Evolutionary conservation across 176 grass and related monocot genomes (phyloP).

Genomic region (Zea luxurians): DNA sequence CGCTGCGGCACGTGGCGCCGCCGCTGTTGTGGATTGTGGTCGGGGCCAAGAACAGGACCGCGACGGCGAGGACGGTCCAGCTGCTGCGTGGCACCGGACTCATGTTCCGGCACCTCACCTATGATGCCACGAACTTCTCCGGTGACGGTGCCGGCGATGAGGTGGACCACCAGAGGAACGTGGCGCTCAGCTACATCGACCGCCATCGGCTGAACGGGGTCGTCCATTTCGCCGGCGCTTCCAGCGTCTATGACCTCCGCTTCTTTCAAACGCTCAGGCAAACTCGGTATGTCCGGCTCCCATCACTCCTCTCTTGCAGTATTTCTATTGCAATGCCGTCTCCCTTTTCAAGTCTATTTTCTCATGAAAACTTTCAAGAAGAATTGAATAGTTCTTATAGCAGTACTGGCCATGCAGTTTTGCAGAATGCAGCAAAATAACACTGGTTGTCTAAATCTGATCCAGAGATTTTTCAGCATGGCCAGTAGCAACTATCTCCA

Average conservation of each 20-base stretch:
- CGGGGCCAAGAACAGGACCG: slow-evolving; percentile 34
- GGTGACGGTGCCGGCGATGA: neutral
- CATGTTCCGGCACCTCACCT: slow-evolving; percentile 67
- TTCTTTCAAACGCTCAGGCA: slow-evolving; percentile 59
- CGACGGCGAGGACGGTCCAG: slow-evolving; percentile 28
- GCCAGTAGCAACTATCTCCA: slow-evolving; percentile 45
- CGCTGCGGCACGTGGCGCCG: slow-evolving; percentile 46
- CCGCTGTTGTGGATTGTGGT: slow-evolving; percentile 66
- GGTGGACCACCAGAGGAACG: slow-evolving; percentile 43
- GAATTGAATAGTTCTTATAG: neutral
- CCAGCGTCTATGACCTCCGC: slow-evolving; percentile 48
- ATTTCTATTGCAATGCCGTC: neutral
- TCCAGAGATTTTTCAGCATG: slow-evolving; percentile 59
- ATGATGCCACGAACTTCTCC: slow-evolving; percentile 34
- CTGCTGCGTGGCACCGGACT: slow-evolving; percentile 42
- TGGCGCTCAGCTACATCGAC: slow-evolving; percentile 55
- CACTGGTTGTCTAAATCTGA: slow-evolving; percentile 1
- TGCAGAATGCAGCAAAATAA: neutral
- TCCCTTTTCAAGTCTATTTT: neutral
- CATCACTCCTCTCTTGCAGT: neutral
- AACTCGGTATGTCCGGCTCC: slow-evolving; percentile 44
- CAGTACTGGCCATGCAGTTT: neutral
- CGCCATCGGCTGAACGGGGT: slow-evolving; percentile 51
- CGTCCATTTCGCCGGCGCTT: slow-evolving; percentile 49
- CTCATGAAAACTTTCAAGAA: neutral